These are phyloP conservation scores for Hyaloscypha finlandica DNA, from an alignment of 495 filamentous ascomycete genomes.

Conservation along the genomic window DNA sequence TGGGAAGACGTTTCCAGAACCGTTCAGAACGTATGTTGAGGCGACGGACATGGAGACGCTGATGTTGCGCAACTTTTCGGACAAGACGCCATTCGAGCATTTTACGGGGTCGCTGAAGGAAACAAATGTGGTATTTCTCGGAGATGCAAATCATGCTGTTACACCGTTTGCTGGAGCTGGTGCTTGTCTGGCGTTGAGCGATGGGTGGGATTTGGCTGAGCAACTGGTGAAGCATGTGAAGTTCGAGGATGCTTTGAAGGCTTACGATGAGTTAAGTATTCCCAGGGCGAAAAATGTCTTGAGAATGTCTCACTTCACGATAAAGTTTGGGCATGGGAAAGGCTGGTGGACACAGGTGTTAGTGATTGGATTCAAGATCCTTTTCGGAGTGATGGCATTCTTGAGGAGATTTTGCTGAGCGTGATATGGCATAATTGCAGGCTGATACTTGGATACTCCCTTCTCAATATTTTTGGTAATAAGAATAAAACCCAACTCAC, in stretches of 20 bases:
- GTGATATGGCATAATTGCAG: too few species aligned
- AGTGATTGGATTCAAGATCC: neutral
- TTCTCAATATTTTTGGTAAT: too few species aligned
- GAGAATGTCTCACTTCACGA: slow-evolving; percentile 31
- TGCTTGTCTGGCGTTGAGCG: slow-evolving; percentile 43
- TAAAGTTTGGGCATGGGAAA: slow-evolving; percentile 24
- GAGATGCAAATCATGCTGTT: slow-evolving; percentile 47
- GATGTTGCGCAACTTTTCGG: slow-evolving; percentile 35
- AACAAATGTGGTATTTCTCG: slow-evolving; percentile 40
- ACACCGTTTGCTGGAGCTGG: slow-evolving; percentile 47
- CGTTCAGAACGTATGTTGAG: slow-evolving; percentile 37
- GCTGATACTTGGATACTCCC: too few species aligned
- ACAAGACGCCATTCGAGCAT: slow-evolving; percentile 43
- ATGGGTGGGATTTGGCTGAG: slow-evolving; percentile 43
- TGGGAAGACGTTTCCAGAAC: slow-evolving; percentile 35
- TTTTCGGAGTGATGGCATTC: neutral
- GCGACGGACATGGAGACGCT: slow-evolving; percentile 34
- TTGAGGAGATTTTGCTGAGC: neutral
- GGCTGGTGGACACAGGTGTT: slow-evolving; percentile 17
- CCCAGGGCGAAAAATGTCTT: slow-evolving; percentile 32
- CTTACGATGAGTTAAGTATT: slow-evolving; percentile 36
- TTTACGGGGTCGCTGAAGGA: slow-evolving; percentile 10
- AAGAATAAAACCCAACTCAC: too few species aligned
- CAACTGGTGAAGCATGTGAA: slow-evolving; percentile 28
- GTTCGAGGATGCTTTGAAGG: slow-evolving; percentile 28